A percentile compares a stretch with the other conserved stretches of the same genome.
phyloP scores from a whole-genome alignment of 306 rosid genomes.

The Bauhinia variegata region DNA sequence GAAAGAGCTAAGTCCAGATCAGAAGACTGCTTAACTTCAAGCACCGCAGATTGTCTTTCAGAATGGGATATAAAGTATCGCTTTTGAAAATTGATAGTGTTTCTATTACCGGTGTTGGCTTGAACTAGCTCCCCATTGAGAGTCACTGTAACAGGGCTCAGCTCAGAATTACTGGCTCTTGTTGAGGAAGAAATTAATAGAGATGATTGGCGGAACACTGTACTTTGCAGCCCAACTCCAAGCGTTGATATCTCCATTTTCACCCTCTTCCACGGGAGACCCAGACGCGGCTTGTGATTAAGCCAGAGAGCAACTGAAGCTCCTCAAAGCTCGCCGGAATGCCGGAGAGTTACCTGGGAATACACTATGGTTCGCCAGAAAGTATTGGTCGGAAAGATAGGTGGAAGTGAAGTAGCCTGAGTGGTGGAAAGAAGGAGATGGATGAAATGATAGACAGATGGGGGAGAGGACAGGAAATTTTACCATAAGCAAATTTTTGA shows the following conservation, averaged over 20 bases:
- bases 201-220: conserved; percentile 31
- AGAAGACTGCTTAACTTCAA: conserved; percentile 58
- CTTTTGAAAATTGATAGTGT: conserved; percentile 31
- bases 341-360: no score
- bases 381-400: no score
- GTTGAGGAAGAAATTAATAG: conserved; percentile 25
- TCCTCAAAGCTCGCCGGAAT: no score
- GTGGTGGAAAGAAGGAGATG: no score
- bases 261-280: no score
- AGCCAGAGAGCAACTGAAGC: no score
- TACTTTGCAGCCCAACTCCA: conserved; percentile 31
- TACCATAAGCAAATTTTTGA: no score
- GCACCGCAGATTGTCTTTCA: conserved; percentile 54
- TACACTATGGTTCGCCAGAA: no score
- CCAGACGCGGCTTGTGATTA: no score
- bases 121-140: conserved; percentile 28
- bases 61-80: conserved; percentile 45
- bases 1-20: conserved; percentile 60
- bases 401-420: no score
- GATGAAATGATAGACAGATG: no score
- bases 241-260: conserved; percentile 56
- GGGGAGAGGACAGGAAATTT: no score
- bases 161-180: conserved; percentile 9
- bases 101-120: conserved; percentile 21
- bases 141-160: neutral